Evolutionary conservation across 306 rosid species (phyloP), one percentile per base, ranked within the genome.

Genomic region (Begonia peltatifolia): DNA sequence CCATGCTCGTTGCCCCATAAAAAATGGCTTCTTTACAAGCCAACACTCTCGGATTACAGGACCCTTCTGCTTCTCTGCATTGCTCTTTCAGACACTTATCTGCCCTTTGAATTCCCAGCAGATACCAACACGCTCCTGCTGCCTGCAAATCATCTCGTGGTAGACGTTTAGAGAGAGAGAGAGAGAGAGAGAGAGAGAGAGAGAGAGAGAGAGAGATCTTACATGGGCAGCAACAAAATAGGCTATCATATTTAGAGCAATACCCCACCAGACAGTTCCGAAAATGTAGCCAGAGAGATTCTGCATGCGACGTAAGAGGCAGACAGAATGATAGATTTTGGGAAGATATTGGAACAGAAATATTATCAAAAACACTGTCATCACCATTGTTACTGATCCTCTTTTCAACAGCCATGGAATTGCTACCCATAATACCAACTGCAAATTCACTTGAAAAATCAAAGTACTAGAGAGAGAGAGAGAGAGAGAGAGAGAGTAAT

Each of bases 111-210:
- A 90, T 58, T 38, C 97, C 97, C 14, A 90, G 59, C 63, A 90
- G 69, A 67, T 90, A 90, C 97, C 97, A 90, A 57, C 97, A 90
- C n/a, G 94, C 94, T 50, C 97, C 97, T 62, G 95, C 95, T 41
- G 95, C 97, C 97, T 88, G 68, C 50, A 53, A 2, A 44, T 44
- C 48, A 44, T 44, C 48, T 44, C 11, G 13, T 44, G 1, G 23
- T 20, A 30, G 38, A 5, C 6, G 38, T 5, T 30, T 5, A 30
- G 38, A 30, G 38, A 30, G 38, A 30, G 9, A 30, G 38, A 30
- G 38, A 30, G 38, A 30, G 35, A 25, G 35, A 25, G 35, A 25
- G 38, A 30, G 38, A 30, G 38, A 30, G 38, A 30, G 38, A 30
- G 38, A 30, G 5, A 30, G 38, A 30, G 38, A 52, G 38, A 11